These are phyloP conservation scores for Kodamaea sp. DNA, from an alignment of 1,139 yeast species.

Conservation along the genomic window DNA sequence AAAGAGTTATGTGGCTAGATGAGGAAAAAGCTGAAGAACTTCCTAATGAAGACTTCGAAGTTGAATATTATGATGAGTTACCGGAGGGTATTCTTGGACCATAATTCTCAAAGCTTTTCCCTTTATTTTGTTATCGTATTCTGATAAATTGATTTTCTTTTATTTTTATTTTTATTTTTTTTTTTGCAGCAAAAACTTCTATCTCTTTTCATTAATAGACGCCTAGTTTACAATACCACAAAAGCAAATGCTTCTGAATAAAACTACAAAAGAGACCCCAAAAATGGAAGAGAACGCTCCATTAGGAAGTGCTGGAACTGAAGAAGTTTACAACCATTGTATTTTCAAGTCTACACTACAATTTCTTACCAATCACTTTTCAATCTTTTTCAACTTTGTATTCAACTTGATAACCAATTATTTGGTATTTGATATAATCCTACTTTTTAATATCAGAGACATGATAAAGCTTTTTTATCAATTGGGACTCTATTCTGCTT, in stretches of 20 bases:
- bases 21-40: background rate
- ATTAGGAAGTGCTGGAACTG: no score
- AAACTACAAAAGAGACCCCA: no score
- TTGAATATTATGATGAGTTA: constrained; percentile 1
- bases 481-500: background rate
- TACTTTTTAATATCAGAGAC: constrained; percentile 7
- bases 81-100: constrained; percentile 2
- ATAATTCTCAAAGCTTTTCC: no score
- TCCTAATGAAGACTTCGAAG: background rate
- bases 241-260: no score
- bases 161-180: background rate
- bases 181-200: constrained; percentile 3
- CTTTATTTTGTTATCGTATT: background rate
- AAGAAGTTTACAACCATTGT: background rate
- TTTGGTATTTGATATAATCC: constrained; percentile 6
- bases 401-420: constrained; percentile 2
- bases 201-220: background rate
- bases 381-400: constrained; percentile 1
- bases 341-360: background rate
- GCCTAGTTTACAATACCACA: no score
- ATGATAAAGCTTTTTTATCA: background rate
- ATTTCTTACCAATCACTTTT: constrained; percentile 2
- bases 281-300: no score
- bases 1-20: constrained; percentile 1
- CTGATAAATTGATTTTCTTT: background rate